Percentiles rank a stretch among this genome's conserved stretches.
phyloP scores from a whole-genome alignment of 345 rosid species.

The Hypericum perforatum region DNA sequence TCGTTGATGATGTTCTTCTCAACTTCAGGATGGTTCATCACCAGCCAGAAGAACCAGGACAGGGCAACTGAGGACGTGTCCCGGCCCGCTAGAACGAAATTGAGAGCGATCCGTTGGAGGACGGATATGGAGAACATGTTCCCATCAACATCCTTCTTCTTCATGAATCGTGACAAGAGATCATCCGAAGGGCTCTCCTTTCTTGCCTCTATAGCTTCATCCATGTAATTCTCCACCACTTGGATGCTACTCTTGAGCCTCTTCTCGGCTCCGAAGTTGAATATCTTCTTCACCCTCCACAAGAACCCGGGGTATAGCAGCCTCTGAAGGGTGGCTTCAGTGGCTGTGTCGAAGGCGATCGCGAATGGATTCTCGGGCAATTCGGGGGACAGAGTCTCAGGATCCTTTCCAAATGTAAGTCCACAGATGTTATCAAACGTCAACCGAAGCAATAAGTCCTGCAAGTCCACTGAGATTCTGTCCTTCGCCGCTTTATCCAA shows the following conservation, averaged over 20 bases:
- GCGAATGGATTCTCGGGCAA: conserved; percentile 72
- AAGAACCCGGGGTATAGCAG: conserved; percentile 61
- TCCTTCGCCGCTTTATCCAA: conserved; percentile 42
- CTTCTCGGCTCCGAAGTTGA: conserved; percentile 54
- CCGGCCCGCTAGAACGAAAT: conserved; percentile 86
- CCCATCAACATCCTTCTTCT: conserved; percentile 59
- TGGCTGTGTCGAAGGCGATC: conserved; percentile 64
- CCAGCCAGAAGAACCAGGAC: conserved; percentile 94
- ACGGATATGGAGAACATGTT: conserved; percentile 42
- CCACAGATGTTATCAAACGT: conserved; percentile 92
- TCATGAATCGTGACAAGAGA: conserved; percentile 68
- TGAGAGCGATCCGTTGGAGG: conserved; percentile 79
- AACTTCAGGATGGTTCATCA: conserved; percentile 52
- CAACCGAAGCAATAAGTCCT: conserved; percentile 72
- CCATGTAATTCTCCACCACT: conserved; percentile 60
- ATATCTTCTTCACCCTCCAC: conserved; percentile 54
- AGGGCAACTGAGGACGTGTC: conserved; percentile 91
- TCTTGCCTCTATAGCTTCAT: conserved; percentile 51
- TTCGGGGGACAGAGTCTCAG: conserved; percentile 58
- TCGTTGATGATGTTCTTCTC: conserved; percentile 62
- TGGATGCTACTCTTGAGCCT: conserved; percentile 42
- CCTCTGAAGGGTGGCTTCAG: conserved; percentile 75
- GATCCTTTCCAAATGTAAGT: conserved; percentile 84
- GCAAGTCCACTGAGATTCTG: conserved; percentile 49
- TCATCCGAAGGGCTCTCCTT: conserved; percentile 75